A percentile compares a stretch with the other conserved stretches of the same genome.
Conservation (phyloP, 768 basidiomycete species). For the Termitomyces sp. region DNA sequence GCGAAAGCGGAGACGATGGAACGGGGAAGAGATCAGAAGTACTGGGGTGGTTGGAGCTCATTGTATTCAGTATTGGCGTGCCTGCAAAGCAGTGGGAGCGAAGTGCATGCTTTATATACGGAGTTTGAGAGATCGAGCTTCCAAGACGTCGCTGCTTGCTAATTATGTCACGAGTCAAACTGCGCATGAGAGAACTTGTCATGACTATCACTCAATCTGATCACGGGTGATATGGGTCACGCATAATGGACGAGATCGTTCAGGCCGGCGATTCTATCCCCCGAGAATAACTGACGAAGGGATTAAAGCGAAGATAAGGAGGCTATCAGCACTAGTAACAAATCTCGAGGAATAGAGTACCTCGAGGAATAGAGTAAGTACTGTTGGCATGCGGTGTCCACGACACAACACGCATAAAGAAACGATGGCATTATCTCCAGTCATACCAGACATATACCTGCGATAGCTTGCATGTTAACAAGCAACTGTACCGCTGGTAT, state of each 20-base stretch:
- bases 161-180: slow-evolving; percentile 1
- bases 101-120: background rate
- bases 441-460: no score
- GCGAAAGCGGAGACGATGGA: slow-evolving; percentile 25
- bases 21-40: slow-evolving; percentile 27
- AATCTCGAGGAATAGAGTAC: no score
- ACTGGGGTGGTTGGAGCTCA: background rate
- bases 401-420: no score
- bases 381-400: no score
- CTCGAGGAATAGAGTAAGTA: no score
- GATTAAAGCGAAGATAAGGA: no score
- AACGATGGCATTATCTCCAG: no score
- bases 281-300: no score
- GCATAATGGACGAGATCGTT: no score
- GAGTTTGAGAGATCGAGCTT: background rate
- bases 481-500: background rate
- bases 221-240: no score
- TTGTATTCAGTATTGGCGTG: background rate
- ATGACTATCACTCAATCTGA: background rate
- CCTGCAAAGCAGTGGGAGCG: background rate
- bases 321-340: no score
- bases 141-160: slow-evolving; percentile 2
- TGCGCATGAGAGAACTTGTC: background rate
- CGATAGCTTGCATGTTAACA: background rate
- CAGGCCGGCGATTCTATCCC: no score